Evolutionary conservation across 208 protist species (phyloP), one percentile per base, ranked within the genome.

Genomic region (Herpetomonas samuelpessoai): DNA sequence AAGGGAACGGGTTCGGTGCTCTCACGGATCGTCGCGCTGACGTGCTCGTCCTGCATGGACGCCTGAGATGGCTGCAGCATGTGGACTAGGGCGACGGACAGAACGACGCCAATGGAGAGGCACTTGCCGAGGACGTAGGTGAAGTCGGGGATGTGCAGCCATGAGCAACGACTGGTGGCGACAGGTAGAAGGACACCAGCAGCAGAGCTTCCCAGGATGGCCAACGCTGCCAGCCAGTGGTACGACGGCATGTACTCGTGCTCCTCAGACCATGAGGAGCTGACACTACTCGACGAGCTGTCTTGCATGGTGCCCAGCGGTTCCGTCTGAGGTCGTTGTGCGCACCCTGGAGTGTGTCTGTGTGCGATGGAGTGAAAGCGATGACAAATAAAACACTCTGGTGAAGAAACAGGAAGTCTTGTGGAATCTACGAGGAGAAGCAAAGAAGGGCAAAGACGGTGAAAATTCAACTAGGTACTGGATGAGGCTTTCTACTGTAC

Each of bases 11-110:
- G 47, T 2, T 54, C 56, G 0, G 57, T 64, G 21, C 59, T 1
- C 22, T 70, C 62, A 3, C 54, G 54, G 19, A 74, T 26, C 39
- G 27, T 26, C 19, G 12, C 46, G 1, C 57, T 29, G 9, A 70
- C 10, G 56, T 69, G 70, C 31, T 67, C 62, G 29, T 51, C 69
- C 14, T 56, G 67, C 28, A 84, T 46, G n/a, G 49, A 51, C 53
- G 65, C 53, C 18, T 77, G 61, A 0, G 73, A 62, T 0, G 74
- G 69, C 31, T 52, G 30, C 16, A 83, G 53, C 65, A 91, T 84
- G 74, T 81, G 73, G 41, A 91, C 74, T 7, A 76, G 53, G 2
- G 83, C 62, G 16, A 91, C 79, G 9, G 68, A 48, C 3, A 91
- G 52, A 27, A 91, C 58, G 18, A 91, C 83, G 12, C 83, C 83